phyloP scores from a whole-genome alignment of 805 yeast genomes.

The Candida namnaoensis region DNA sequence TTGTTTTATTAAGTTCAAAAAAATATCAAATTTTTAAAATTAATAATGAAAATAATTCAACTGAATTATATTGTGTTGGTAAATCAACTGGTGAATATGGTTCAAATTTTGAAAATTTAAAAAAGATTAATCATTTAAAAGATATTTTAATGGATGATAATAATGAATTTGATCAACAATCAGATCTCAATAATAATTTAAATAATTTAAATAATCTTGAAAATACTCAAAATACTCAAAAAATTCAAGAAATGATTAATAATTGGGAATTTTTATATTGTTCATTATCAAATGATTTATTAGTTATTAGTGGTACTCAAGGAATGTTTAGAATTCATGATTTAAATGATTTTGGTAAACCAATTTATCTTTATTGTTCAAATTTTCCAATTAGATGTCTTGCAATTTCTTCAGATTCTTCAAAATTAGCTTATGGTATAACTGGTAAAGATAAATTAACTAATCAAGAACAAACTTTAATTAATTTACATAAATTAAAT shows the following conservation, averaged over 20 bases:
- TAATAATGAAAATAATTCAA: conserved; percentile 37
- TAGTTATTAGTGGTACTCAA: conserved; percentile 62
- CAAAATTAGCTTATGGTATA: conserved; percentile 68
- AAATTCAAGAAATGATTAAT: conserved; percentile 17
- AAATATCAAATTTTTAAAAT: conserved; percentile 71
- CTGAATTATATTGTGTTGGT: conserved; percentile 59
- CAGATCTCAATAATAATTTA: conserved; percentile 7
- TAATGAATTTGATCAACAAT: background rate
- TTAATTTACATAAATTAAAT: conserved; percentile 43
- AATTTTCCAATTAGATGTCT: conserved; percentile 75
- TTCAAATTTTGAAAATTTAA: conserved; percentile 29
- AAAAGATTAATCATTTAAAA: conserved; percentile 4
- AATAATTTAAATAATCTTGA: conserved; percentile 2
- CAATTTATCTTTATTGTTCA: conserved; percentile 60
- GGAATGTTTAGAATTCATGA: conserved; percentile 67
- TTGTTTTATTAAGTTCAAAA: conserved; percentile 58
- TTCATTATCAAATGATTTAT: conserved; percentile 42
- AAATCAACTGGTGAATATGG: conserved; percentile 65
- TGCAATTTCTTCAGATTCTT: conserved; percentile 57
- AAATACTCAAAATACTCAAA: conserved; percentile 1
- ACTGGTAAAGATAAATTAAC: conserved; percentile 68
- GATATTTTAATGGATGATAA: conserved; percentile 1
- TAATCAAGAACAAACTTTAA: conserved; percentile 68
- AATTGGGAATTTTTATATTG: conserved; percentile 58
- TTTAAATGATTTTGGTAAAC: conserved; percentile 44